A percentile compares a stretch with the other conserved stretches of the same genome.
phyloP scores from a whole-genome alignment of 2,329 filamentous ascomycete genomes.

The Neonectria sp. region DNA sequence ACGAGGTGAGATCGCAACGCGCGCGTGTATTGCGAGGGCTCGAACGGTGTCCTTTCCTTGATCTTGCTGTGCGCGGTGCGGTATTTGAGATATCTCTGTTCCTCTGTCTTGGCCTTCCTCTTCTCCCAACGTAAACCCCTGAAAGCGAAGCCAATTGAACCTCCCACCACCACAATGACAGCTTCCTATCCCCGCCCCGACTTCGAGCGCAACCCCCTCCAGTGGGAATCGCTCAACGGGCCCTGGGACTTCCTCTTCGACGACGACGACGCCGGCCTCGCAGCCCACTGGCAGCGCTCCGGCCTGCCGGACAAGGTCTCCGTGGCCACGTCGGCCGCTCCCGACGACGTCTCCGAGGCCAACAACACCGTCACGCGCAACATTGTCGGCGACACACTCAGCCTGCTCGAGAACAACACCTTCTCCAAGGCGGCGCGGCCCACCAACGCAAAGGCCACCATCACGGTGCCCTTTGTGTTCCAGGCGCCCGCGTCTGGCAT shows the following conservation, averaged over 20 bases:
- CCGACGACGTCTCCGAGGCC: constrained; percentile 55
- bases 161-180: constrained; percentile 36
- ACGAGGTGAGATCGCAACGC: neutral
- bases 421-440: constrained; percentile 48
- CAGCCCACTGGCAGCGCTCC: constrained; percentile 66
- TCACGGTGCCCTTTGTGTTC: constrained; percentile 76
- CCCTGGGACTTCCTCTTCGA: constrained; percentile 77
- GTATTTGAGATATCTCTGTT: neutral
- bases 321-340: constrained; percentile 41
- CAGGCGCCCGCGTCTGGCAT: constrained; percentile 76
- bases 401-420: constrained; percentile 64
- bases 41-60: neutral
- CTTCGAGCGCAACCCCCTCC: constrained; percentile 69
- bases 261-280: constrained; percentile 71
- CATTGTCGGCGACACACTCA: constrained; percentile 64
- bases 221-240: constrained; percentile 74
- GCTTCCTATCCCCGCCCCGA: constrained; percentile 74
- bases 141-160: neutral
- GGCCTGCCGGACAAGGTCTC: constrained; percentile 63
- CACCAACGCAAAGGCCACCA: constrained; percentile 64
- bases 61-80: neutral
- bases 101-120: neutral
- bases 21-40: neutral
- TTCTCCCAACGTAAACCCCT: neutral
- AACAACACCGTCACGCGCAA: constrained; percentile 56